Evolutionary conservation across 805 yeast species (phyloP), one percentile per base, ranked within the genome.

Genomic region (Suhomyces pyralidae): DNA sequence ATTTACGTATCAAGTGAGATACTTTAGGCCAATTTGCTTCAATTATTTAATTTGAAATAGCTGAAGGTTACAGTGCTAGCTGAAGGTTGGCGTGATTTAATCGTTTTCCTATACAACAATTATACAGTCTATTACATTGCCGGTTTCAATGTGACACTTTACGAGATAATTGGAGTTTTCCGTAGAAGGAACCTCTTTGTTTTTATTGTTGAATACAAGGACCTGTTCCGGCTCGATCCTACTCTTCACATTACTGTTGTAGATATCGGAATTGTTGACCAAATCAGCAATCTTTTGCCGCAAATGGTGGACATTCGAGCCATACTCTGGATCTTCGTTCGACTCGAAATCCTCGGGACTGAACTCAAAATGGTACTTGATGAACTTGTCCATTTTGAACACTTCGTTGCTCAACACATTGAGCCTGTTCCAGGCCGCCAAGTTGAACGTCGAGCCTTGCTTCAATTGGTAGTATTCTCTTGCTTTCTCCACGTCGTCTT

Each of bases 311-410:
- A 92, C 75, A 17, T 85, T 81, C 8, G 92, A 82, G 0, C 96
- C 96, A 51, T 76, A 78, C 54, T 82, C 92, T 5, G 84, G 86
- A 52, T 88, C 66, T 5, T 69, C 81, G 55, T 80, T 80, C 58
- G 69, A 65, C 55, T 82, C 83, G 63, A 82, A 88, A 60, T 89
- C 96, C 59, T 86, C 92, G 0, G 96, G 94, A 28, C 88, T 82
- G 67, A 89, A 89, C 63, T 88, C 96, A 58, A 87, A 77, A 65
- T 87, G 88, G 63, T 84, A 88, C 24, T 72, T 73, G 30, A 86
- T 62, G 50, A 51, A 67, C 30, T 57, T 48, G n/a, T 59, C 52
- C 49, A 61, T 49, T 9, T 57, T 54, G 52, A 69, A 68, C 5
- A 65, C 49, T 3, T 54, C 52, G 15, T 49, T 30, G 14, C 63